These are phyloP conservation scores for Vishniacozyma victoriae DNA, from an alignment of 768 basidiomycete species.

Conservation along the genomic window DNA sequence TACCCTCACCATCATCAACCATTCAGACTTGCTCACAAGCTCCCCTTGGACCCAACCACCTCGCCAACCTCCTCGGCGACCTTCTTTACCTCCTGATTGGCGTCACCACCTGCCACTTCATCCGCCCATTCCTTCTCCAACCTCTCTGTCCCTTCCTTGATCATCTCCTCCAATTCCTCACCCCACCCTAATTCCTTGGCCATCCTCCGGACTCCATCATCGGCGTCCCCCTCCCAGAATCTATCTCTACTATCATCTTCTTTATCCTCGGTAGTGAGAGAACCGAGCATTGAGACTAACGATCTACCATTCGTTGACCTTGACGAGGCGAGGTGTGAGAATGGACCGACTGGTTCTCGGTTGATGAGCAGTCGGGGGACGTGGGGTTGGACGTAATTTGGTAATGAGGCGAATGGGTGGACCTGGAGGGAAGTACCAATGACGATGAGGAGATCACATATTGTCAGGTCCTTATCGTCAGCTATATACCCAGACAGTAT, in stretches of 20 bases:
- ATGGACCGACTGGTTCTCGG: slow-evolving; percentile 65
- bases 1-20: too few species aligned
- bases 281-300: background rate
- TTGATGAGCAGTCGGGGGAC: slow-evolving; percentile 88
- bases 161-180: slow-evolving; percentile 17
- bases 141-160: slow-evolving; percentile 7
- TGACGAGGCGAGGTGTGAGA: slow-evolving; percentile 3
- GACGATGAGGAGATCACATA: slow-evolving; percentile 82
- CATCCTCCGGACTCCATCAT: slow-evolving; percentile 60
- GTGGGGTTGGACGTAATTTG: slow-evolving; percentile 52
- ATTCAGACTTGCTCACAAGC: too few species aligned
- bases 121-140: slow-evolving; percentile 14
- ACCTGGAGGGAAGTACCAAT: slow-evolving; percentile 70
- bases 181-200: slow-evolving; percentile 67
- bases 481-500: background rate
- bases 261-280: background rate
- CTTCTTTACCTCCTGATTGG: background rate
- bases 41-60: slow-evolving; percentile 1
- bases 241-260: slow-evolving; percentile 10
- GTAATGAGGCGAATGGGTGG: slow-evolving; percentile 77
- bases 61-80: background rate
- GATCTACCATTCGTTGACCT: background rate
- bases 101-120: too few species aligned
- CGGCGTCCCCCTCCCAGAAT: slow-evolving; percentile 44
- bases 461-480: slow-evolving; percentile 48